A percentile compares a stretch with the other conserved stretches of the same genome.
phyloP scores from a whole-genome alignment of 169 alveolate species.

The Plasmodium adleri region DNA sequence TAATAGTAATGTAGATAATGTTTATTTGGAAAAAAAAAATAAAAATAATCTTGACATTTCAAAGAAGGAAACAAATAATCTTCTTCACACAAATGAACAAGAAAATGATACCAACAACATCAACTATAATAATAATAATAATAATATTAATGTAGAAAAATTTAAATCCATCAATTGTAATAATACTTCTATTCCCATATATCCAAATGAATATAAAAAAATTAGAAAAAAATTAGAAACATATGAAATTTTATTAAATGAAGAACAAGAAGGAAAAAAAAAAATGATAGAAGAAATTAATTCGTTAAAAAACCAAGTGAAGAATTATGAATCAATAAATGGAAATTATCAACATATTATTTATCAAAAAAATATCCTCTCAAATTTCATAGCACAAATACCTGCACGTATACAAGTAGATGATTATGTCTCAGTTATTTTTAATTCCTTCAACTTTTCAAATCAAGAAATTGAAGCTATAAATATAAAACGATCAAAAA shows the following conservation, averaged over 20 bases:
- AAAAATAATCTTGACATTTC: neutral
- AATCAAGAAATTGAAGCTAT: constrained; percentile 43
- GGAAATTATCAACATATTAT: constrained; percentile 63
- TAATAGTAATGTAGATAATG: neutral
- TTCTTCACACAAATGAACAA: neutral
- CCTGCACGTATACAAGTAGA: constrained; percentile 56
- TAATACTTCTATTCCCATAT: constrained; percentile 32
- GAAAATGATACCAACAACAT: neutral
- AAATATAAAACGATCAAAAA: constrained; percentile 34
- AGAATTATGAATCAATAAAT: constrained; percentile 59
- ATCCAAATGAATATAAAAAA: constrained; percentile 72
- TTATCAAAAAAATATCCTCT: constrained; percentile 59
- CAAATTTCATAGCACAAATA: constrained; percentile 48
- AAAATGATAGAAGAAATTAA: constrained; percentile 26
- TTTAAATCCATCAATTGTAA: neutral
- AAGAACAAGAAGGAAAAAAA: constrained; percentile 43
- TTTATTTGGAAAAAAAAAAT: neutral
- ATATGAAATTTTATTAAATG: constrained; percentile 36
- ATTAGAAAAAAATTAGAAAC: constrained; percentile 49
- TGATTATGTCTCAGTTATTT: constrained; percentile 63
- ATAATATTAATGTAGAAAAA: neutral
- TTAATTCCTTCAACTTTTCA: constrained; percentile 51
- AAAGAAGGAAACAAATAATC: neutral
- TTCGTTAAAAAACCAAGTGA: constrained; percentile 28
- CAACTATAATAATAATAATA: neutral